Percentiles rank a stretch among this genome's conserved stretches.
Evolutionary conservation across 169 alveolate genomes (phyloP).

Genomic region (Perkinsus olseni): DNA sequence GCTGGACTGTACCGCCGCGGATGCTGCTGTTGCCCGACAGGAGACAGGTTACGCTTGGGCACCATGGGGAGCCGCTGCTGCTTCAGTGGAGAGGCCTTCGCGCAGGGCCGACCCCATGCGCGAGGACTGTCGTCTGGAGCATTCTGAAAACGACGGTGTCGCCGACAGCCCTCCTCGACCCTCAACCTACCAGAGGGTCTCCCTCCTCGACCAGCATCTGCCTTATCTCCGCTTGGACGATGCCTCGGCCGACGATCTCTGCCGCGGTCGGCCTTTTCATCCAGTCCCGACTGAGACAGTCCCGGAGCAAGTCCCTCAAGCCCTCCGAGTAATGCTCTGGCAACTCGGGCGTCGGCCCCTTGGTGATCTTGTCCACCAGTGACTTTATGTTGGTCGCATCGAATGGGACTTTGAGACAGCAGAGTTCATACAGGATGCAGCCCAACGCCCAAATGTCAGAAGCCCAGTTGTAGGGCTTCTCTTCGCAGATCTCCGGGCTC

Average conservation of each 20-base stretch:
- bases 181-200: not conserved
- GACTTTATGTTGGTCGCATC: conserved; percentile 62
- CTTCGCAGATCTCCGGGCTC: conserved; percentile 96
- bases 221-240: not conserved
- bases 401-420: conserved; percentile 64
- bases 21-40: not conserved
- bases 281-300: conserved; percentile 28
- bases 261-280: conserved; percentile 31
- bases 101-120: too few relatives aligned
- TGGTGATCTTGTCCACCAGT: conserved; percentile 53
- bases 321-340: conserved; percentile 32
- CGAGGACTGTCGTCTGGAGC: not conserved
- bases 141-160: not conserved
- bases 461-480: conserved; percentile 92
- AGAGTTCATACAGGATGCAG: conserved; percentile 64
- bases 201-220: not conserved
- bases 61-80: too few relatives aligned
- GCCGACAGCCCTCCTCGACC: too few relatives aligned
- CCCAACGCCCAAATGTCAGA: conserved; percentile 99
- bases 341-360: conserved; percentile 38
- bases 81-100: too few relatives aligned
- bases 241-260: conserved; percentile 24
- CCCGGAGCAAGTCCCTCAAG: conserved; percentile 18
- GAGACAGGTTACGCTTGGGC: not conserved
- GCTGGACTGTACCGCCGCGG: not conserved